Conservation (phyloP, 352 stramenopile genomes). For the Phytophthora sp. region DNA sequence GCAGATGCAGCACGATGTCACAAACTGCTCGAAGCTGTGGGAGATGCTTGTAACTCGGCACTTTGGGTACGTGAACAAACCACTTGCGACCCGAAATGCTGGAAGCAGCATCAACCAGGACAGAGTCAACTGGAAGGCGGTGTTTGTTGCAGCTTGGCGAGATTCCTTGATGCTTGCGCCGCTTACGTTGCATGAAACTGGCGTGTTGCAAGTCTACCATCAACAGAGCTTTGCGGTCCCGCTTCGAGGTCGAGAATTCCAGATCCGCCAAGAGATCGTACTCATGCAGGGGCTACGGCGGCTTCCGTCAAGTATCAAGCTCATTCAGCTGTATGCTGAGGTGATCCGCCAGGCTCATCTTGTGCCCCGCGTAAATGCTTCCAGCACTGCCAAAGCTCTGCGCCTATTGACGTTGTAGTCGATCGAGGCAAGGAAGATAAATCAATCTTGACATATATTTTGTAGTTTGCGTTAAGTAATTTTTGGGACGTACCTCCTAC, state of each 20-base stretch:
- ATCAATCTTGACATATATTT: too few relatives aligned
- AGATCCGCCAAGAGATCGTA: constrained; percentile 61
- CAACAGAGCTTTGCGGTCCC: constrained; percentile 15
- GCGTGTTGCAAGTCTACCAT: constrained; percentile 46
- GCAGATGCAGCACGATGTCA: constrained; percentile 40
- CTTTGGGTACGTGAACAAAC: constrained; percentile 51
- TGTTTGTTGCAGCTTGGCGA: constrained; percentile 50
- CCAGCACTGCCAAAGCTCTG: constrained; percentile 15
- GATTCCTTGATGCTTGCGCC: constrained; percentile 37
- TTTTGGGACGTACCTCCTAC: too few relatives aligned
- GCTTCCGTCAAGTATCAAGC: constrained; percentile 49
- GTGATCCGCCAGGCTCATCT: constrained; percentile 46
- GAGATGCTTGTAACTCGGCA: constrained; percentile 39
- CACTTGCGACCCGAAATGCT: not conserved
- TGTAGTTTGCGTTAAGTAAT: too few relatives aligned
- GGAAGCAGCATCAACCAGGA: constrained; percentile 3
- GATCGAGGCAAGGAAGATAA: not conserved
- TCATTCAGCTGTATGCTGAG: constrained; percentile 61
- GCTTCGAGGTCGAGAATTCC: constrained; percentile 38
- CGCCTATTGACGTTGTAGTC: constrained; percentile 23
- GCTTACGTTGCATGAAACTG: constrained; percentile 28
- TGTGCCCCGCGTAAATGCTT: constrained; percentile 21
- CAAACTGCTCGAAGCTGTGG: constrained; percentile 40
- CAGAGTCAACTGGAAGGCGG: constrained; percentile 53
- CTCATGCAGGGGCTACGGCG: constrained; percentile 64